Evolutionary conservation across 148 eudicot genomes (phyloP).

Genomic region (Gaultheria prostrata): DNA sequence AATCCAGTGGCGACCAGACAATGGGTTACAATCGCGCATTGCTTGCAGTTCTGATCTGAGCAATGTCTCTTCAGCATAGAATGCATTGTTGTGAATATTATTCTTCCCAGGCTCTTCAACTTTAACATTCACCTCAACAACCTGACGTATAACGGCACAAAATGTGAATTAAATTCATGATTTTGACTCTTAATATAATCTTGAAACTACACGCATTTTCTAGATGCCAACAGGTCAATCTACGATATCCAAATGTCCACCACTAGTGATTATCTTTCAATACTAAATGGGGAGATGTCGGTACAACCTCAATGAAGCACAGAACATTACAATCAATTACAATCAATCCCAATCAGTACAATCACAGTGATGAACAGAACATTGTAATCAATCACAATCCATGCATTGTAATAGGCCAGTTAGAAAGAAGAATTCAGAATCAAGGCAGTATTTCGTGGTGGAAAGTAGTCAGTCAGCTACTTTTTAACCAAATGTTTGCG

Average conservation of each 20-base stretch:
- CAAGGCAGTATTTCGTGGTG: background rate
- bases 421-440: background rate
- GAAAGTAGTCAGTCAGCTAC: background rate
- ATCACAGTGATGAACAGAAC: background rate
- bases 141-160: constrained; percentile 35
- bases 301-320: background rate
- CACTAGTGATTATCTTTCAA: background rate
- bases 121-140: constrained; percentile 89
- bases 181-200: background rate
- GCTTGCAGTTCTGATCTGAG: constrained; percentile 85
- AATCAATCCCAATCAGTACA: background rate
- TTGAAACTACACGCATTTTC: background rate
- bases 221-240: background rate
- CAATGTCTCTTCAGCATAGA: constrained; percentile 83
- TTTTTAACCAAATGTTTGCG: background rate
- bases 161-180: background rate
- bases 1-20: constrained; percentile 98
- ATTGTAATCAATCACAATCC: background rate
- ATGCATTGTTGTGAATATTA: constrained; percentile 92
- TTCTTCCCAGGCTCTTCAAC: constrained; percentile 90
- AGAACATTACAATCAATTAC: background rate
- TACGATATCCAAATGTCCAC: background rate
- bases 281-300: background rate
- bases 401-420: background rate
- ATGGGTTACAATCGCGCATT: constrained; percentile 87